Evolutionary conservation across 2,329 filamentous ascomycete genomes (phyloP).

Genomic region (Cercospora sojina): DNA sequence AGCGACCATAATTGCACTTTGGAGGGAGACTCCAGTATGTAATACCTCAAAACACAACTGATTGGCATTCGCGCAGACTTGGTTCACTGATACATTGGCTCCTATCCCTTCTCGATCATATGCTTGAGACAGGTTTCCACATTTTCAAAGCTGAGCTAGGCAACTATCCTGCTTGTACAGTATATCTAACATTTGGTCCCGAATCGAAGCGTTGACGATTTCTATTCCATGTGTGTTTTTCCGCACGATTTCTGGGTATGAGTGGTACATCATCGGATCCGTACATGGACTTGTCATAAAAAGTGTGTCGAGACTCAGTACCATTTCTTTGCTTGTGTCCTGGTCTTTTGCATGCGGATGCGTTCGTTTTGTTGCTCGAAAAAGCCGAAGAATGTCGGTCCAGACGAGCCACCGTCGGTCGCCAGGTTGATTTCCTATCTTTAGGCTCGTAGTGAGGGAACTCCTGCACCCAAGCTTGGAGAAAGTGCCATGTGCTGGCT

Average conservation of each 20-base stretch:
- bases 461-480: constrained; percentile 64
- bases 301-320: constrained; percentile 52
- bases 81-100: constrained; percentile 39
- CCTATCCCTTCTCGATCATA: constrained; percentile 53
- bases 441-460: constrained; percentile 57
- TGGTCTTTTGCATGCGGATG: constrained; percentile 48
- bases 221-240: constrained; percentile 59
- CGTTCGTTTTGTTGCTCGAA: constrained; percentile 57
- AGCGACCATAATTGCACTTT: background rate
- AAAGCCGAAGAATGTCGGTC: constrained; percentile 56
- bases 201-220: constrained; percentile 56
- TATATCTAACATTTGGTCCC: constrained; percentile 55
- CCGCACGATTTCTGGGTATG: constrained; percentile 52
- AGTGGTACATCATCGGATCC: constrained; percentile 50
- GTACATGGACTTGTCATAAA: constrained; percentile 55
- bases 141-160: constrained; percentile 53
- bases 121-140: constrained; percentile 39
- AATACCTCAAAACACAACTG: constrained; percentile 44
- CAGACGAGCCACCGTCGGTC: constrained; percentile 58
- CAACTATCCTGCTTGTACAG: constrained; percentile 53
- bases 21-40: background rate
- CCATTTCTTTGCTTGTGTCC: constrained; percentile 44
- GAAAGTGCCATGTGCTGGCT: constrained; percentile 58
- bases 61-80: constrained; percentile 47
- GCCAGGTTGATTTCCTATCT: constrained; percentile 1